Evolutionary conservation across 2,329 filamentous ascomycete species (phyloP), one percentile per base, ranked within the genome.

Genomic region (Helminthosporium solani): DNA sequence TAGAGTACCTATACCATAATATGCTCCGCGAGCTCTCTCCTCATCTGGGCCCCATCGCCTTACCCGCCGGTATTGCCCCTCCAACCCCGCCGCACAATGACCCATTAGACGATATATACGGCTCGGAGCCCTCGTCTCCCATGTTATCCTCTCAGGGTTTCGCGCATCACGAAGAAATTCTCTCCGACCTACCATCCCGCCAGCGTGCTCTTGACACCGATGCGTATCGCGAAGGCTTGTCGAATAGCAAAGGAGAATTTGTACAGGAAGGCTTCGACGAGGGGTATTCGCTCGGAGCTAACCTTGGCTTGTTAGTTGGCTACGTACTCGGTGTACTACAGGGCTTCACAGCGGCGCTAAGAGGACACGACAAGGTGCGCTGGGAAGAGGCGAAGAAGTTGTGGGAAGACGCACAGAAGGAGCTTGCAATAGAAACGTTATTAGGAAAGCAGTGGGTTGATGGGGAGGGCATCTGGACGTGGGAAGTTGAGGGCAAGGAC

Each of bases 251-350:
- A 68, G 81, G 81, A 20, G 73, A 78, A 38, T 86, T 84, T 60
- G 82, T 96, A 20, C 94, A 99, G 71, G 78, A 78, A 12, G 92
- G 92, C 0, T 97, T 99, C 64, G 94, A 99, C 66, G 88, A 92
- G 54, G 92, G 92, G 0, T 97, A 90, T 67, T 78, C 83, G 12
- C 77, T 97, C 0, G 94, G 94, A 11, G 91, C 90, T 1, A 84
- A 86, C 41, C 74, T 97, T 23, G 94, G 92, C 0, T 68, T 87
- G 53, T 78, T 79, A 21, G 86, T 84, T 0, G 94, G 94, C 0
- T 83, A 83, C 54, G 73, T 95, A 11, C 68, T 95, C 3, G 94
- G 94, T 0, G 73, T 88, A 3, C 64, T 96, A 5, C 88, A 95
- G 61, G 90, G 87, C 0, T 71, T 96, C 16, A 70, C 75, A 1